Evolutionary conservation across 352 stramenopile species (phyloP).

Genomic region (Phytopythium sindhum): DNA sequence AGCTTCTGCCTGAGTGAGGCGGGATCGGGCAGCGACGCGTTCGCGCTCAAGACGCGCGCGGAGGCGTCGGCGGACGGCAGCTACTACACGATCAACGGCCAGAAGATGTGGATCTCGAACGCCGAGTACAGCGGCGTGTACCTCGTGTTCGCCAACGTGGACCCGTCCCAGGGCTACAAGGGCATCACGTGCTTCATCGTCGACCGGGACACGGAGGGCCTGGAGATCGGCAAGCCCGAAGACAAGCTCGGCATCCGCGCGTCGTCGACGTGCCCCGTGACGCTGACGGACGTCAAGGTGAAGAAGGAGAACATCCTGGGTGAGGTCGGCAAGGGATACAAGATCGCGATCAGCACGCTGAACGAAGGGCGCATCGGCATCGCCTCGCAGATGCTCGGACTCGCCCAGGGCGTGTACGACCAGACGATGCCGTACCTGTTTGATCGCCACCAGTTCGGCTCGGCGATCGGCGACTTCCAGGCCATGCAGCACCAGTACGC

Average conservation of each 20-base stretch:
- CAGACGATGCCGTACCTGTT: slow-evolving; percentile 95
- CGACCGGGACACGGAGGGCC: slow-evolving; percentile 88
- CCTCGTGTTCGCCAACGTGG: slow-evolving; percentile 95
- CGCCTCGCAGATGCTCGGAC: slow-evolving; percentile 95
- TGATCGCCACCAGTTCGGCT: slow-evolving; percentile 95
- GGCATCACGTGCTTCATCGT: slow-evolving; percentile 98
- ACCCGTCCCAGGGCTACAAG: slow-evolving; percentile 93
- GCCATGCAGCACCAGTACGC: slow-evolving; percentile 97
- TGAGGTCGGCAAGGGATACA: slow-evolving; percentile 93
- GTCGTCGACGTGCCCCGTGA: slow-evolving; percentile 95
- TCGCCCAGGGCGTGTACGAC: slow-evolving; percentile 95
- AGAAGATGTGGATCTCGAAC: slow-evolving; percentile 99
- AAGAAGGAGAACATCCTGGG: slow-evolving; percentile 91
- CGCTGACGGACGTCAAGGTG: slow-evolving; percentile 94
- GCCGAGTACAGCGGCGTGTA: slow-evolving; percentile 94
- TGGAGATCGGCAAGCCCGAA: slow-evolving; percentile 94
- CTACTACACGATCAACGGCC: slow-evolving; percentile 94
- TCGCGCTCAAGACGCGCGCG: slow-evolving; percentile 93
- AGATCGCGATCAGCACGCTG: slow-evolving; percentile 97
- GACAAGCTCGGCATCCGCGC: slow-evolving; percentile 96
- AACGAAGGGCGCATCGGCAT: slow-evolving; percentile 97
- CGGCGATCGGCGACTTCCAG: slow-evolving; percentile 93
- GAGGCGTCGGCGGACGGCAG: slow-evolving; percentile 83
- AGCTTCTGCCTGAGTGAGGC: slow-evolving; percentile 96
- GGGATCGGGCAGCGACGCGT: slow-evolving; percentile 94